These are phyloP conservation scores for Salix brachista DNA, from an alignment of 345 rosid species.

Conservation along the genomic window DNA sequence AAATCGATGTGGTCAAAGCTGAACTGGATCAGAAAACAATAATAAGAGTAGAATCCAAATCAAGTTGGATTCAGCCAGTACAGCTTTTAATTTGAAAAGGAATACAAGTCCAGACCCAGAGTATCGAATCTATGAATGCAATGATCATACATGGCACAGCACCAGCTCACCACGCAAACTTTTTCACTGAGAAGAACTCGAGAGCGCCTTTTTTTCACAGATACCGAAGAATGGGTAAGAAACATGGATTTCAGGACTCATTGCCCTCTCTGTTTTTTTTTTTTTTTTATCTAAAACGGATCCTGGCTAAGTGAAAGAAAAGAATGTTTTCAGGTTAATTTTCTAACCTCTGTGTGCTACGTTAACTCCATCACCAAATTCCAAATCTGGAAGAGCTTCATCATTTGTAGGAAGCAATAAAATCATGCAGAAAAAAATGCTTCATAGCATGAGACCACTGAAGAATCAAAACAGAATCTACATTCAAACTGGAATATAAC, in stretches of 20 bases:
- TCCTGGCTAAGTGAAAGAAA: not conserved
- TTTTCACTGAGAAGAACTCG: not conserved
- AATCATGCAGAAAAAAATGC: not conserved
- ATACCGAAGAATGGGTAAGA: not conserved
- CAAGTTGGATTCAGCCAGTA: not conserved
- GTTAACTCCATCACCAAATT: not conserved
- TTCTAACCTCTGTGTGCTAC: not conserved
- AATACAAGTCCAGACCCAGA: not conserved
- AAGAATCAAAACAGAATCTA: not conserved
- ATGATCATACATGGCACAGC: not conserved
- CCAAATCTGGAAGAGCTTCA: not conserved
- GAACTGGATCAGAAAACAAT: constrained; percentile 20
- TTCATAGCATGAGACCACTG: not conserved
- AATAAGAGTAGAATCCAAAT: constrained; percentile 1
- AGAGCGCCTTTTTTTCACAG: not conserved
- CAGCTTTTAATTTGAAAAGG: not conserved
- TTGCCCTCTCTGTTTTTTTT: too few relatives aligned
- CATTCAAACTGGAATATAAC: not conserved
- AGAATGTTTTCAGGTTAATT: too few relatives aligned
- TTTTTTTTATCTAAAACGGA: not conserved
- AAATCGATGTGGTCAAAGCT: constrained; percentile 17
- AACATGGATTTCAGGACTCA: not conserved
- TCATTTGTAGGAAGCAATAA: not conserved
- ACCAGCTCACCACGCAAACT: not conserved
- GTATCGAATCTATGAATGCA: not conserved